These are phyloP conservation scores for Canavalia gladiata DNA, from an alignment of 306 rosid genomes.

Conservation along the genomic window DNA sequence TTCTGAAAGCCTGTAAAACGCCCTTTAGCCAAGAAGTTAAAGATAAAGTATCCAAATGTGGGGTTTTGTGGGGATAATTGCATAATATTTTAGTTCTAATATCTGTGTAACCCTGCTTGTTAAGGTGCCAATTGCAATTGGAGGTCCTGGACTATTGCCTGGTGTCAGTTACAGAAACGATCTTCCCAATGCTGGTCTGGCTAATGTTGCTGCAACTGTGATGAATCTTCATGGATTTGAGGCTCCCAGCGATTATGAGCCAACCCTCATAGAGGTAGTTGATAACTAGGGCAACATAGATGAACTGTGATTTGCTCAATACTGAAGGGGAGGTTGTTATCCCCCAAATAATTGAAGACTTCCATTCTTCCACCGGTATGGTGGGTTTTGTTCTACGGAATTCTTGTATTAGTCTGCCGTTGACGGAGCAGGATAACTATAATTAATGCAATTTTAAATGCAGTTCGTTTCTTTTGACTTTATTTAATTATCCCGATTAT, in stretches of 20 bases:
- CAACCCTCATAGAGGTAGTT: conserved; percentile 83
- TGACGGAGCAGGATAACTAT: too few species aligned
- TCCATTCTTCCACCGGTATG: too few species aligned
- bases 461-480: too few species aligned
- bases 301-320: neutral
- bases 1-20: too few species aligned
- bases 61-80: too few species aligned
- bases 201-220: conserved; percentile 97
- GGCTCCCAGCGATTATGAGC: conserved; percentile 95
- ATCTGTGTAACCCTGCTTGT: neutral
- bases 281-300: conserved; percentile 48
- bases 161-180: conserved; percentile 79
- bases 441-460: too few species aligned
- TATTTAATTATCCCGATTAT: too few species aligned
- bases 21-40: neutral
- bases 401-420: too few species aligned
- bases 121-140: conserved; percentile 96
- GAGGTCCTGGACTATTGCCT: conserved; percentile 90
- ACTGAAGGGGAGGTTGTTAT: too few species aligned
- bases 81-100: too few species aligned
- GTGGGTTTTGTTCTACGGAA: too few species aligned
- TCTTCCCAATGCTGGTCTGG: conserved; percentile 83
- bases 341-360: too few species aligned
- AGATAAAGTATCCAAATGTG: neutral
- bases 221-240: conserved; percentile 93